Conservation (phyloP, 1,284 basidiomycete genomes). For the Apiotrichum gamsii region DNA sequence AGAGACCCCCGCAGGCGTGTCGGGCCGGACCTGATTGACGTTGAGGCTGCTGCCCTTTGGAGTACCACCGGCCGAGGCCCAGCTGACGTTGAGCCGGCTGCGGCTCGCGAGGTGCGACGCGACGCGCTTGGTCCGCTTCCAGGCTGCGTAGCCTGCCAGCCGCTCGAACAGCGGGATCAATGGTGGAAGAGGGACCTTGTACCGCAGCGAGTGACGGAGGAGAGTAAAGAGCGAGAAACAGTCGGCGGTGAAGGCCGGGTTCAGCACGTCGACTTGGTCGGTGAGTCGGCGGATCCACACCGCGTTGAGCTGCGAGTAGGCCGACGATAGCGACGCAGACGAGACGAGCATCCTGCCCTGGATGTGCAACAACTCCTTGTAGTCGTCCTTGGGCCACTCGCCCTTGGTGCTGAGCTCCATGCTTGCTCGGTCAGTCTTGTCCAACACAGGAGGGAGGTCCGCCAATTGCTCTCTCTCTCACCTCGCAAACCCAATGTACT, state of each 20-base stretch:
- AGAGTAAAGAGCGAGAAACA: slow-evolving; percentile 37
- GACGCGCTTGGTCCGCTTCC: not conserved
- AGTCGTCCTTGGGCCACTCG: slow-evolving; percentile 42
- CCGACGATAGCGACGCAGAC: slow-evolving; percentile 29
- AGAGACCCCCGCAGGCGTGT: slow-evolving; percentile 1
- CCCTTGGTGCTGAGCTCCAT: slow-evolving; percentile 38
- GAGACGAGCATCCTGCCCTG: slow-evolving; percentile 30
- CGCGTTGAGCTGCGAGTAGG: slow-evolving; percentile 32
- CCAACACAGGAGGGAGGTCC: not conserved
- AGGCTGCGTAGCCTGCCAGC: slow-evolving; percentile 27
- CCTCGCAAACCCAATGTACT: slow-evolving; percentile 29
- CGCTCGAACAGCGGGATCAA: slow-evolving; percentile 43
- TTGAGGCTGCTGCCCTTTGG: no score
- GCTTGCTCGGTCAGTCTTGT: not conserved
- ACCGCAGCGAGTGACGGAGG: slow-evolving; percentile 33
- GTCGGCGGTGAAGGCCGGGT: slow-evolving; percentile 44
- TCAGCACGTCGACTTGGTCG: slow-evolving; percentile 24
- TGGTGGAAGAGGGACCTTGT: slow-evolving; percentile 34
- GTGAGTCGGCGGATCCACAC: slow-evolving; percentile 27
- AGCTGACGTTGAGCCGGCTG: no score
- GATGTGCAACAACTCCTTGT: slow-evolving; percentile 27
- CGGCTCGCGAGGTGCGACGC: no score
- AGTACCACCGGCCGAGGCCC: no score
- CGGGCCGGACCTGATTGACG: no score
- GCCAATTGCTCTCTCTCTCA: no score